Base-by-base conservation (phyloP, 805 yeast genomes). In the Metschnikowia baotianmanensis region DNA sequence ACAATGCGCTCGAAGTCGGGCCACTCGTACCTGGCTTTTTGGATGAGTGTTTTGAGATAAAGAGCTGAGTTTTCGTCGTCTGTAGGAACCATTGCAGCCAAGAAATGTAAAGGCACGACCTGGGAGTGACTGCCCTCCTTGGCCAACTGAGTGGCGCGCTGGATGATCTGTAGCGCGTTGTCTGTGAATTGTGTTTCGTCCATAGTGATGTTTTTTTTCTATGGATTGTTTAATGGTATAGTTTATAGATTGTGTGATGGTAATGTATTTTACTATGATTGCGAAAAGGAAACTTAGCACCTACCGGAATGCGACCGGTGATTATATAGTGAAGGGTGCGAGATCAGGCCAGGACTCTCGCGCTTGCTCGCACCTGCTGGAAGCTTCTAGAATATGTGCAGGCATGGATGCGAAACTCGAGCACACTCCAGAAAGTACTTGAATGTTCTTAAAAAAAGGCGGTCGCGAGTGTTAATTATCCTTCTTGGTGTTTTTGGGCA, bases 11-110 rank as follows among this genome's bases (percentile, higher is more conserved):
- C 90, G 46, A 93, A 80, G 5, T 74, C 65, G 18, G 80, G 78
- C 83, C 91, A 91, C 50, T 93, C 98, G 57, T 80, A 89, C 47
- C 96, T 77, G 11, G 88, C 96, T 56, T 82, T 86, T 55, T 89
- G 95, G 15, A 86, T 66, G 34, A 93, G 69, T 12, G 95, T 85
- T 58, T 89, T 86, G 40, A 93, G 67, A 62, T 88, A 91, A 33
- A 60, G 60, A 0, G 63, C 59, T 9, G 79, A 66, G 36, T 55
- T 56, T 34, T 65, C 74, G 45, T 65, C 72, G 47, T 81, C 80
- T 9, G 79, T 71, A 18, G 82, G 82, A 22, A 85, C 82, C 83
- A 91, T 84, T 17, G 98, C 96, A 13, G 96, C 97, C 48, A 91
- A 69, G 42, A 93, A 63, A 64, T 93, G 99, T 42, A 90, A 62